Percentiles rank a stretch among this genome's conserved stretches.
Evolutionary conservation across 2,329 filamentous ascomycete species (phyloP).

Genomic region (Pyricularia grisea): DNA sequence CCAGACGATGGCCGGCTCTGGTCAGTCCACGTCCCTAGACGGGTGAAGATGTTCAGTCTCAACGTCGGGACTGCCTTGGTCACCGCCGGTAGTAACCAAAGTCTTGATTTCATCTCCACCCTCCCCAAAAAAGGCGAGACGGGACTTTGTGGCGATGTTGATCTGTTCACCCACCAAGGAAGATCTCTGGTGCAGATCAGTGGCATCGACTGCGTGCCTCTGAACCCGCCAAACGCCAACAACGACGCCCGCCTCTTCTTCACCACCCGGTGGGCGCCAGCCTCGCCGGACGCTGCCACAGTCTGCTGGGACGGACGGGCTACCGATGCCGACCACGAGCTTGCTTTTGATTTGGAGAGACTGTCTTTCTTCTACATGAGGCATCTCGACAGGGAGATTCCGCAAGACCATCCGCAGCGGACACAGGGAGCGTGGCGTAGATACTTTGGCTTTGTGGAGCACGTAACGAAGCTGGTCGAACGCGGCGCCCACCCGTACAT

Average conservation of each 20-base stretch:
- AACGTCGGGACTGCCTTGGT: background rate
- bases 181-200: background rate
- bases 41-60: conserved; percentile 7
- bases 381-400: background rate
- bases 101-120: background rate
- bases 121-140: background rate
- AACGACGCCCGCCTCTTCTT: too few relatives aligned
- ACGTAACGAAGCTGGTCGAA: background rate
- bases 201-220: background rate
- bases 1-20: conserved; percentile 23
- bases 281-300: too few relatives aligned
- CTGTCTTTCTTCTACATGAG: background rate
- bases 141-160: background rate
- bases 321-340: background rate
- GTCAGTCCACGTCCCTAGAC: conserved; percentile 19
- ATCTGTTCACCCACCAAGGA: background rate
- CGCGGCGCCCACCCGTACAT: background rate
- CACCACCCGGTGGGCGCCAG: too few relatives aligned
- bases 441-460: background rate
- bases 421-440: background rate
- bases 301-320: background rate
- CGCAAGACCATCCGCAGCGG: background rate
- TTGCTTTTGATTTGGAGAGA: background rate
- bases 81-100: background rate
- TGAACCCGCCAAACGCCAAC: background rate